A percentile compares a stretch with the other conserved stretches of the same genome.
These are phyloP conservation scores for Acacia pycnantha DNA, from an alignment of 331 rosid genomes.

Conservation along the genomic window DNA sequence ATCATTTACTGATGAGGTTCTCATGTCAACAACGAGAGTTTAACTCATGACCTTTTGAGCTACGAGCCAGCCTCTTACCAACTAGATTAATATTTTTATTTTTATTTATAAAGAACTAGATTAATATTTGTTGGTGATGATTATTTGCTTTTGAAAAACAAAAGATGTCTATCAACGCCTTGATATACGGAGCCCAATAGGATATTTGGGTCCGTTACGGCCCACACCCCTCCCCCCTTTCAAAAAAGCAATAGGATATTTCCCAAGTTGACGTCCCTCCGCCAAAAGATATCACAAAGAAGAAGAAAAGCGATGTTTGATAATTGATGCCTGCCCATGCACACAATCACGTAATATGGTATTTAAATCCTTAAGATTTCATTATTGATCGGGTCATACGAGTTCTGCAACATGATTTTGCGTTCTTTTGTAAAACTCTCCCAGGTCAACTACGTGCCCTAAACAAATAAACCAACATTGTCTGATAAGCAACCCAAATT, in stretches of 20 bases:
- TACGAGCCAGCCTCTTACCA: too few relatives aligned
- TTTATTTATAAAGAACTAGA: too few relatives aligned
- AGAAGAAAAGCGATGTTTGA: not conserved
- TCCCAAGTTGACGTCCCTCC: not conserved
- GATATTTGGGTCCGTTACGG: conserved; percentile 3
- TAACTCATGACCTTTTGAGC: too few relatives aligned
- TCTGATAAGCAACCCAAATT: not conserved
- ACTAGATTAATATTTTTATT: too few relatives aligned
- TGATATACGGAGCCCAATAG: conserved; percentile 17
- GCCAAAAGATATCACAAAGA: not conserved
- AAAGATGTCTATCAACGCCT: conserved; percentile 12
- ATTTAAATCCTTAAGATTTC: not conserved
- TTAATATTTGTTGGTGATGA: too few relatives aligned
- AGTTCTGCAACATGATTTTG: not conserved
- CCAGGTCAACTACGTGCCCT: not conserved
- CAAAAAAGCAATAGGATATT: not conserved
- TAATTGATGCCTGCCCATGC: not conserved
- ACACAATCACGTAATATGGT: not conserved
- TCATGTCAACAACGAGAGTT: too few relatives aligned
- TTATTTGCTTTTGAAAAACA: conserved; percentile 13
- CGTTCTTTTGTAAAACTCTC: not conserved
- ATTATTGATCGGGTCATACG: not conserved
- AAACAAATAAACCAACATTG: not conserved
- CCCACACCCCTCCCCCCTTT: not conserved
- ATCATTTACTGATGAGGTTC: accelerated